phyloP scores from a whole-genome alignment of 2,329 filamentous ascomycete species.

The Dactylellina parvicollis region DNA sequence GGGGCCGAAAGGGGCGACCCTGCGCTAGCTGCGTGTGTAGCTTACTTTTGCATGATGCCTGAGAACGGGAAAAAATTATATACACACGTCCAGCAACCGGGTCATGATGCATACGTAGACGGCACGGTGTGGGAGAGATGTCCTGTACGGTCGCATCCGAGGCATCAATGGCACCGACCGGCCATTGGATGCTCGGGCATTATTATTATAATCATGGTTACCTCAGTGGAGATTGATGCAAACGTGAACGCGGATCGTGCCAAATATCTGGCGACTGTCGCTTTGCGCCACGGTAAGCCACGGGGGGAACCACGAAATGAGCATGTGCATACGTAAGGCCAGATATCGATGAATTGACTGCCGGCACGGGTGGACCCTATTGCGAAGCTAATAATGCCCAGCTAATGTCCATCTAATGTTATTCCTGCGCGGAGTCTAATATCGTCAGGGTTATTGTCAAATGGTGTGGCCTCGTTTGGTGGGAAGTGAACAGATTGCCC shows the following conservation, averaged over 20 bases:
- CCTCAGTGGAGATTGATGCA: background rate
- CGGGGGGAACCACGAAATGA: slow-evolving; percentile 31
- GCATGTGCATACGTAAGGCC: slow-evolving; percentile 47
- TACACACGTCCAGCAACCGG: too few relatives aligned
- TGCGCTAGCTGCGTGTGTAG: slow-evolving; percentile 8
- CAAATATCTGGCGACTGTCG: background rate
- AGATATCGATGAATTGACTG: slow-evolving; percentile 31
- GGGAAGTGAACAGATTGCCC: slow-evolving; percentile 54
- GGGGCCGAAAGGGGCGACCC: slow-evolving; percentile 38
- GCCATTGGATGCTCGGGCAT: too few relatives aligned
- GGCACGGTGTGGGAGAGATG: too few relatives aligned
- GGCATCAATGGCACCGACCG: too few relatives aligned
- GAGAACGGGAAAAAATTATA: too few relatives aligned
- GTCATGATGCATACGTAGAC: too few relatives aligned
- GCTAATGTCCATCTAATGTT: slow-evolving; percentile 6
- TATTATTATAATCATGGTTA: background rate
- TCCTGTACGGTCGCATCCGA: too few relatives aligned
- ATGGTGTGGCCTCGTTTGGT: slow-evolving; percentile 39
- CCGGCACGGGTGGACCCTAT: slow-evolving; percentile 7
- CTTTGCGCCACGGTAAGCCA: slow-evolving; percentile 30
- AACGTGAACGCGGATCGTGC: too few relatives aligned
- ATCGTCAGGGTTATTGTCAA: slow-evolving; percentile 32
- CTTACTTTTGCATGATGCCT: too few relatives aligned
- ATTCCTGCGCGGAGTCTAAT: background rate
- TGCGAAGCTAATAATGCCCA: background rate